A percentile compares a stretch with the other conserved stretches of the same genome.
phyloP scores from a whole-genome alignment of 179 eudicot genomes.

The Spinacia oleracea region DNA sequence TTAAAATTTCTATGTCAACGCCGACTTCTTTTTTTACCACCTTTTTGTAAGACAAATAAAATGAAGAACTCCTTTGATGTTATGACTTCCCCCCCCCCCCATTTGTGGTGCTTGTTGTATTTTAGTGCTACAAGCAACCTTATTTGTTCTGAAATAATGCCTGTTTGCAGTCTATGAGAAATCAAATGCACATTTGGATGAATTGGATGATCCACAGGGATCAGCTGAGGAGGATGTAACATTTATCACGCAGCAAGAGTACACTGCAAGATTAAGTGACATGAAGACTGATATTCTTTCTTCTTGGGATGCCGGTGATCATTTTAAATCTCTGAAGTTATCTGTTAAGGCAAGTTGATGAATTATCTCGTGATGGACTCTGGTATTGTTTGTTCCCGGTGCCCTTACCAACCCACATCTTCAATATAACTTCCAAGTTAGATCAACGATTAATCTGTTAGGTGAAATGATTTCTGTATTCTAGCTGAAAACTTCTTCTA shows the following conservation, averaged over 20 bases:
- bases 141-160: slow-evolving; percentile 16
- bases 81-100: neutral
- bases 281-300: slow-evolving; percentile 54
- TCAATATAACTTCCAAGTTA: neutral
- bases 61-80: neutral
- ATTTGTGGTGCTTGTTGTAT: neutral
- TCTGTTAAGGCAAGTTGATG: slow-evolving; percentile 56
- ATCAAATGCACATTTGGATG: slow-evolving; percentile 48
- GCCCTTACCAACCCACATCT: neutral
- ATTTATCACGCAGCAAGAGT: slow-evolving; percentile 57
- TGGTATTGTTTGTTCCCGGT: neutral
- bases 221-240: slow-evolving; percentile 45
- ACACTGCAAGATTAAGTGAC: slow-evolving; percentile 48
- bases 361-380: neutral
- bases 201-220: slow-evolving; percentile 53
- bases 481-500: neutral
- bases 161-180: slow-evolving; percentile 45
- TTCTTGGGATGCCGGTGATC: slow-evolving; percentile 65
- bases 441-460: neutral
- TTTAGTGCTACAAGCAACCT: slow-evolving; percentile 8
- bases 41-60: neutral
- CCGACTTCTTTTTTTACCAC: neutral
- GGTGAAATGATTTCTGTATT: neutral
- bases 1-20: neutral
- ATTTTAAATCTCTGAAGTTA: slow-evolving; percentile 61